Evolutionary conservation across 1,284 basidiomycete species (phyloP), one percentile per base, ranked within the genome.

Genomic region (Cutaneotrichosporon sp.): DNA sequence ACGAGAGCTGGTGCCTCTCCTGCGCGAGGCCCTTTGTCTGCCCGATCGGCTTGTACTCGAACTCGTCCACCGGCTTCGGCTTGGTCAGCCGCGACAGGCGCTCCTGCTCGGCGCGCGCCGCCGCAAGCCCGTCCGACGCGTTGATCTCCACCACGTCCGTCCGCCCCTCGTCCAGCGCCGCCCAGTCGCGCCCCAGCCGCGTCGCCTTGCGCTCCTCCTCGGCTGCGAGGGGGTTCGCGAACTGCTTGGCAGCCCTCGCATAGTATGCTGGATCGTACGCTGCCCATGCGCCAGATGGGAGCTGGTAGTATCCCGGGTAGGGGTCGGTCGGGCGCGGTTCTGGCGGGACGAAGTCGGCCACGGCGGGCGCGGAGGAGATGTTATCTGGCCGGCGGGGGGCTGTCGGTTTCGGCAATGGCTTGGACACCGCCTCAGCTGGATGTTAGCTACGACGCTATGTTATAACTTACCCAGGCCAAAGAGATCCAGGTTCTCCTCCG

Each of bases 281-380:
- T 22, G 82, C 84, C 85, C 89, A 92, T 45, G 79, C 67, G 10
- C 89, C 88, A 1, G 85, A 85, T 0, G 88, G 88, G 24, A 87
- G 79, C 57, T 85, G 83, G 70, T 93, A 92, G 75, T 91, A 93
- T 3, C 90, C 90, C 2, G 90, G 90, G 70, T 91, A 90, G 17
- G 82, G 81, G 67, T 92, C 90, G 19, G 78, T 76, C 1, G 82
- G 78, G 4, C 83, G 85, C 0, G 90, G 90, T 49, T 84, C 81
- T 1, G 88, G 89, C 0, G 86, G 83, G 33, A 81, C 77, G 64
- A 85, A 90, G 46, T 84, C 84, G 14, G 67, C 59, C 3, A 72
- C 71, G 7, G 61, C 49, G 0, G 74, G 72, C 1, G 74, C 74
- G 5, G 74, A 71, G 16, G 54, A 50, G 20, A 71, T 62, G 39